These are phyloP conservation scores for Globisporangium echinulatum DNA, from an alignment of 352 stramenopile genomes.

Conservation along the genomic window DNA sequence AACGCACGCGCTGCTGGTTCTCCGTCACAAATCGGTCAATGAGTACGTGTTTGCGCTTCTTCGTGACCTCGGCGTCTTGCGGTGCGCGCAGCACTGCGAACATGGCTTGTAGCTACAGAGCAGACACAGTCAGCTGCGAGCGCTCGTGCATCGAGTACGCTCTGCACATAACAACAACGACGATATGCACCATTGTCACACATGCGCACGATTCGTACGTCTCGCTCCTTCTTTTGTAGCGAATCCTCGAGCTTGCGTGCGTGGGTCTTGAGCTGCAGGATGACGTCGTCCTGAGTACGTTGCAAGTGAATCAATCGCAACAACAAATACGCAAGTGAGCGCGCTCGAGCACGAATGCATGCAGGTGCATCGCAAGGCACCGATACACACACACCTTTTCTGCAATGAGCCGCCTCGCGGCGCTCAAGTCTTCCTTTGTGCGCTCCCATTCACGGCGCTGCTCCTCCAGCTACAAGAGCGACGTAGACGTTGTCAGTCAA, in stretches of 20 bases:
- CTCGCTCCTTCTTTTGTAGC: conserved; percentile 62
- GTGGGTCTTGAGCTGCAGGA: conserved; percentile 55
- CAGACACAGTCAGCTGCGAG: no score
- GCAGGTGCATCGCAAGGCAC: no score
- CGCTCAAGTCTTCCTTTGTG: conserved; percentile 41
- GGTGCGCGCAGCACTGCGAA: conserved; percentile 51
- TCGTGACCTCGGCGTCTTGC: conserved; percentile 57
- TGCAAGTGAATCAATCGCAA: not conserved
- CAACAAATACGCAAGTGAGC: not conserved
- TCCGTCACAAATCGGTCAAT: conserved; percentile 55
- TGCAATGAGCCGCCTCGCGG: conserved; percentile 31
- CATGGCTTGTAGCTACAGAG: conserved; percentile 41
- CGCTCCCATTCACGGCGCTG: conserved; percentile 49
- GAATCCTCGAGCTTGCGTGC: conserved; percentile 47
- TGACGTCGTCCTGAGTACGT: conserved; percentile 34
- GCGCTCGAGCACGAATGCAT: no score
- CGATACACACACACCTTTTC: conserved; percentile 25
- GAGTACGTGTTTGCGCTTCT: conserved; percentile 51
- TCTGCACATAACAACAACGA: not conserved
- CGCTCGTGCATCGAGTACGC: not conserved
- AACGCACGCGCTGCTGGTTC: conserved; percentile 41
- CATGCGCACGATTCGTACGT: conserved; percentile 20
- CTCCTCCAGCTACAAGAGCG: conserved; percentile 35
- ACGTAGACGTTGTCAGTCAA: not conserved
- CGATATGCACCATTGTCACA: no score